A percentile compares a stretch with the other conserved stretches of the same genome.
Evolutionary conservation across 208 protist genomes (phyloP).

Genomic region (Acanthamoeba sp.): DNA sequence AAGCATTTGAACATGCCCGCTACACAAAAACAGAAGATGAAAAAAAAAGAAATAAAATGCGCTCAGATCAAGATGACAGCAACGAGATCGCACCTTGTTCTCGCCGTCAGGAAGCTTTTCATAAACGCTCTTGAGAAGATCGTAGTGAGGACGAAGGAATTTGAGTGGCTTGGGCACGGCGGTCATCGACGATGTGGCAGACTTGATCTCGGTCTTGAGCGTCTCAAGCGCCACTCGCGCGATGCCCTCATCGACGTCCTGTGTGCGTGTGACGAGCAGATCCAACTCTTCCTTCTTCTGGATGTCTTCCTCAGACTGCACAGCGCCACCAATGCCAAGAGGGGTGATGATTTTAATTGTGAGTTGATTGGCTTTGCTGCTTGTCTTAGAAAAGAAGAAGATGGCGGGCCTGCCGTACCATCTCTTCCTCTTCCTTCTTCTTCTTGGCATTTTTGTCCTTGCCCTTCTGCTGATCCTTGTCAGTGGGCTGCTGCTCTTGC

Average conservation of each 20-base stretch:
- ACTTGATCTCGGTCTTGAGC: slow-evolving; percentile 95
- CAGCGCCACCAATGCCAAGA: too few relatives aligned
- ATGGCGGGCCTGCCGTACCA: too few relatives aligned
- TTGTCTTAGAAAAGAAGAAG: too few relatives aligned
- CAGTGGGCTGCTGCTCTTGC: slow-evolving; percentile 20
- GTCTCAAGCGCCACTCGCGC: slow-evolving; percentile 93
- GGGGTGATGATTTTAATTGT: too few relatives aligned
- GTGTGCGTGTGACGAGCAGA: slow-evolving; percentile 92
- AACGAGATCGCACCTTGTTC: slow-evolving; percentile 80
- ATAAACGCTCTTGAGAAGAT: slow-evolving; percentile 93
- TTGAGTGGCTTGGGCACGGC: slow-evolving; percentile 99
- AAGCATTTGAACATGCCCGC: slow-evolving; percentile 37
- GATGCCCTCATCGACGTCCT: slow-evolving; percentile 91
- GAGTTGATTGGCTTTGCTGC: background rate
- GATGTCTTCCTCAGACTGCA: slow-evolving; percentile 94
- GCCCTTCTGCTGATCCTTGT: slow-evolving; percentile 36
- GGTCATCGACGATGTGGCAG: slow-evolving; percentile 98
- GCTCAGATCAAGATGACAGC: background rate
- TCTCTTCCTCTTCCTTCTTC: slow-evolving; percentile 51
- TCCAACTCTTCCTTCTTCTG: slow-evolving; percentile 96
- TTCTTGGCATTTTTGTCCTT: slow-evolving; percentile 46
- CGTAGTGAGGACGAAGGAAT: slow-evolving; percentile 97
- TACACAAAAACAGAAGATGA: slow-evolving; percentile 51
- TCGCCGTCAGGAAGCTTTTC: slow-evolving; percentile 81
- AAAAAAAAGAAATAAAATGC: background rate